Evolutionary conservation across 1,139 yeast genomes (phyloP), one percentile per base, ranked within the genome.

Genomic region (Suhomyces coccinellae): DNA sequence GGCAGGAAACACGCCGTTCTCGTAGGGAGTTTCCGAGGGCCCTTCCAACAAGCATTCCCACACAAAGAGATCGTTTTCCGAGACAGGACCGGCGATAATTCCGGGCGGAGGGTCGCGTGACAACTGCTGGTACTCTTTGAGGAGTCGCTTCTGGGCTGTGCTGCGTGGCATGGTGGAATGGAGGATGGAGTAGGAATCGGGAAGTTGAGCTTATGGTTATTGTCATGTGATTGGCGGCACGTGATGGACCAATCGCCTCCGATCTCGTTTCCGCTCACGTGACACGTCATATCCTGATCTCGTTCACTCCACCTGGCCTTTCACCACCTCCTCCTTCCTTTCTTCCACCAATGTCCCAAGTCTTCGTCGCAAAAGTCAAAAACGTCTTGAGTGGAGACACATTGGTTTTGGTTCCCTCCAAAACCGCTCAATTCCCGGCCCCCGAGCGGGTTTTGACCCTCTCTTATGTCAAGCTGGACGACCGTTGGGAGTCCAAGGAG

Each of bases 1-100:
- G 0, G 98, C 97, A 20, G 93, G 87, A 62, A 90, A 93, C 12
- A 93, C 85, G 6, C 99, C 99, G 52, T 91, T 87, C 58, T 90
- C 98, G 61, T 89, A 93, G 3, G 95, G 87, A 0, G 98, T 90
- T 40, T 80, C 97, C n/a, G 82, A 76, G 1, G 99, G 99, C 0
- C 99, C 99, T 56, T 86, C 95, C 39, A 93, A 69, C 46, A 90
- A 69, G 63, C 99, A 93, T 53, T 88, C 95, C 99, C 99, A 93
- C 36, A 75, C 73, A 54, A 89, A 88, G 50, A 93, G 68, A 64
- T 93, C 82, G 56, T 85, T 85, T 58, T 93, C 99, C 17, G 79
- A 69, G 1, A 82, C 71, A 0, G 99, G 99, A 1, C 97, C 96
- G 0, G 99, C 99, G 7, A 90, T 80, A 40, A 93, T 88, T 1